phyloP scores from a whole-genome alignment of 2,329 filamentous ascomycete genomes.

The Ophiostoma sp. region DNA sequence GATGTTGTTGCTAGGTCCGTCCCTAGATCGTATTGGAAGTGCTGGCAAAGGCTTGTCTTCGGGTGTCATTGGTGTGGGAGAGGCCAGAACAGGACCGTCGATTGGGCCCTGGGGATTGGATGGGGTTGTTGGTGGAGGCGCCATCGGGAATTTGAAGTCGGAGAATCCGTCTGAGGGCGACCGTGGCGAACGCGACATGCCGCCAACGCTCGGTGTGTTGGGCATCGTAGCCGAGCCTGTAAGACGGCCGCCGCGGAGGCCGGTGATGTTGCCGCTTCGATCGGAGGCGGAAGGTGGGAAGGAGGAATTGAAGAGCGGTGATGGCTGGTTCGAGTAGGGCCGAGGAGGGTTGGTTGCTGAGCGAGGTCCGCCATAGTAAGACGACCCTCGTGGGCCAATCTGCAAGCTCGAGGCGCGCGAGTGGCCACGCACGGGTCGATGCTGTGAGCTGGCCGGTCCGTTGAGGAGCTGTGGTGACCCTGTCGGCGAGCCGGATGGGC shows the following conservation, averaged over 20 bases:
- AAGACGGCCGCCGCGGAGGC: conserved; percentile 39
- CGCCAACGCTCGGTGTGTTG: conserved; percentile 44
- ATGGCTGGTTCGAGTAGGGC: conserved; percentile 46
- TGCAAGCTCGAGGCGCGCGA: conserved; percentile 80
- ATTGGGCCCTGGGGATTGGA: conserved; percentile 38
- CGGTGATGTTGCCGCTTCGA: conserved; percentile 41
- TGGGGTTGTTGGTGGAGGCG: conserved; percentile 30
- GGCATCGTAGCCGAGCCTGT: conserved; percentile 47
- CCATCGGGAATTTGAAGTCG: conserved; percentile 59
- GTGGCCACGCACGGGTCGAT: conserved; percentile 64
- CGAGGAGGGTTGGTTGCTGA: conserved; percentile 47
- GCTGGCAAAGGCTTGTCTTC: conserved; percentile 42
- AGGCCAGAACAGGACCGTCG: neutral
- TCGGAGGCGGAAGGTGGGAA: conserved; percentile 47
- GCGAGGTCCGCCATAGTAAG: conserved; percentile 46
- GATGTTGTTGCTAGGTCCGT: conserved; percentile 30
- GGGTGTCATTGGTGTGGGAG: conserved; percentile 35
- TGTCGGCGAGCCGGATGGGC: conserved; percentile 7
- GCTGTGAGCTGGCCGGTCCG: neutral
- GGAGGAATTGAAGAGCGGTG: conserved; percentile 57
- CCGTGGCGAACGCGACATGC: conserved; percentile 43
- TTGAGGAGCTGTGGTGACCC: conserved; percentile 15
- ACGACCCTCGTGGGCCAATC: conserved; percentile 55
- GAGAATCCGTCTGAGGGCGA: conserved; percentile 49
- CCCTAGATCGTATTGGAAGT: conserved; percentile 45